Evolutionary conservation across 441 rosid species (phyloP).

Genomic region (Brassica balearica): DNA sequence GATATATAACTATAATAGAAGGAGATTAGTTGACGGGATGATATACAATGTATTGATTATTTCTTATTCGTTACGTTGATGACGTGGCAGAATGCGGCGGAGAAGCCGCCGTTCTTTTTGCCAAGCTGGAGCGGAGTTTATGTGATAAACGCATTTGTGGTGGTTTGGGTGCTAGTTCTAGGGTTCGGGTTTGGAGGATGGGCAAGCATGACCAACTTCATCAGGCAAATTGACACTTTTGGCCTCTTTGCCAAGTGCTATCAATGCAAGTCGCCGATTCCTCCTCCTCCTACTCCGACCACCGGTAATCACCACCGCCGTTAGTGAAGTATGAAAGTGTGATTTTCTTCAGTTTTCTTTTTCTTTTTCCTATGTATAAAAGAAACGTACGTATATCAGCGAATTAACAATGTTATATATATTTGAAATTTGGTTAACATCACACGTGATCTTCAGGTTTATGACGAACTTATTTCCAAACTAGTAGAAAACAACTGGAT

Average conservation of each 20-base stretch:
- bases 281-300: constrained; percentile 46
- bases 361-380: background rate
- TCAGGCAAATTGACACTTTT: constrained; percentile 78
- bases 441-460: constrained; percentile 25
- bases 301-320: constrained; percentile 32
- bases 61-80: background rate
- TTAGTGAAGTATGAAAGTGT: constrained; percentile 19
- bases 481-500: constrained; percentile 29
- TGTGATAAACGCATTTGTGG: constrained; percentile 68
- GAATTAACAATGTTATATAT: background rate
- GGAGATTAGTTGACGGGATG: background rate
- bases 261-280: constrained; percentile 75
- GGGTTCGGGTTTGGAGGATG: constrained; percentile 99
- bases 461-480: constrained; percentile 23
- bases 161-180: constrained; percentile 80
- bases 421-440: background rate
- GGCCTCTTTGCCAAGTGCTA: constrained; percentile 96
- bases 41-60: background rate
- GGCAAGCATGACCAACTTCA: constrained; percentile 92
- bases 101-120: constrained; percentile 83
- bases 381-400: background rate
- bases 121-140: constrained; percentile 88
- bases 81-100: constrained; percentile 80
- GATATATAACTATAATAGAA: background rate
- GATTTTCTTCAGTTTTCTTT: background rate